Evolutionary conservation across 2,329 filamentous ascomycete species (phyloP).

Genomic region (Falciphora oryzae): DNA sequence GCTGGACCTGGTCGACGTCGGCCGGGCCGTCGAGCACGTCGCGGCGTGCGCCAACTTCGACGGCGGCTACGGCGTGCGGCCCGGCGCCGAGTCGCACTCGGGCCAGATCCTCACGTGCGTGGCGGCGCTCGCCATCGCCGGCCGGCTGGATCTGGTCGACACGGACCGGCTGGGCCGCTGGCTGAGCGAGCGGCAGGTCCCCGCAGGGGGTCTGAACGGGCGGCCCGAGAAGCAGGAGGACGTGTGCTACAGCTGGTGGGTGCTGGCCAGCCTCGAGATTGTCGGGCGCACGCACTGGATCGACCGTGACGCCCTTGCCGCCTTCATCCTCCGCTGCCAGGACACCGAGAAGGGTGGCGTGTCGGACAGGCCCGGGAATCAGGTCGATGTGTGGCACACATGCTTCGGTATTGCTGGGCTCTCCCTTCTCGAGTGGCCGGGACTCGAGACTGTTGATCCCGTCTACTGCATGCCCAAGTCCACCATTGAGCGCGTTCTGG

Average conservation of each 20-base stretch:
- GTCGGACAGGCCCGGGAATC: conserved; percentile 83
- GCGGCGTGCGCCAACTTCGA: conserved; percentile 86
- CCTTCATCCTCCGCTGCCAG: conserved; percentile 84
- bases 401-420: conserved; percentile 83
- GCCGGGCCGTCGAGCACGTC: conserved; percentile 74
- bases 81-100: conserved; percentile 88
- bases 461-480: conserved; percentile 78
- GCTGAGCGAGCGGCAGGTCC: conserved; percentile 88
- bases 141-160: conserved; percentile 74
- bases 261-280: conserved; percentile 85
- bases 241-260: conserved; percentile 99
- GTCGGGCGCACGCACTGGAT: conserved; percentile 89
- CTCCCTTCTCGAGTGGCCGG: conserved; percentile 73
- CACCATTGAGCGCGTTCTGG: conserved; percentile 54
- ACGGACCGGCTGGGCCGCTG: conserved; percentile 77
- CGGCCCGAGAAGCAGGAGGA: conserved; percentile 93
- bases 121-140: conserved; percentile 77
- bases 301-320: conserved; percentile 69
- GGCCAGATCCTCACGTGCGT: conserved; percentile 96
- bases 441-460: conserved; percentile 75
- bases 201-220: conserved; percentile 85
- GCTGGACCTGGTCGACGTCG: conserved; percentile 67
- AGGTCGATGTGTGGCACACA: conserved; percentile 97
- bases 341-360: conserved; percentile 80
- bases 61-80: conserved; percentile 84